Evolutionary conservation across 2,329 filamentous ascomycete species (phyloP).

Genomic region (Chaetomium globosum): DNA sequence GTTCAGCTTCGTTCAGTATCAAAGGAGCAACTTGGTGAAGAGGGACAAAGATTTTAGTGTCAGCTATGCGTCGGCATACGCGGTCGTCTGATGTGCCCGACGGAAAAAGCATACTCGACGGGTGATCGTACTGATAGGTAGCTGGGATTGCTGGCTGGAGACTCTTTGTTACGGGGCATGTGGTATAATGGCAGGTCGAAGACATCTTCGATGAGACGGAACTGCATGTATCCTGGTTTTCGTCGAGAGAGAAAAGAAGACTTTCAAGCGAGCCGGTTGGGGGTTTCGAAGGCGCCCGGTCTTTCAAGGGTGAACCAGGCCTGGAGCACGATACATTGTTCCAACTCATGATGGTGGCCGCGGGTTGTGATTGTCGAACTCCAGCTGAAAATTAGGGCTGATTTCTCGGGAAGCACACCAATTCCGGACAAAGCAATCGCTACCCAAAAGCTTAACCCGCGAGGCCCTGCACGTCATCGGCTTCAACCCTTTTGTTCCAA

Average conservation of each 20-base stretch:
- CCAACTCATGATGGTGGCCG: background rate
- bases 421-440: background rate
- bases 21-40: conserved; percentile 77
- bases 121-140: background rate
- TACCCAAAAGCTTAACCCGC: background rate
- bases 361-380: background rate
- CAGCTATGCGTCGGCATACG: conserved; percentile 93
- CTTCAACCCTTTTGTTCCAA: background rate
- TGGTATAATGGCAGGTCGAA: background rate
- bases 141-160: background rate
- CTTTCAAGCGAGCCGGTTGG: no score
- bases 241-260: background rate
- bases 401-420: conserved; percentile 19
- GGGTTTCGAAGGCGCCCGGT: background rate
- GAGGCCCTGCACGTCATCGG: background rate
- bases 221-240: background rate
- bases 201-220: background rate
- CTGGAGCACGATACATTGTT: background rate
- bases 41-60: conserved; percentile 77
- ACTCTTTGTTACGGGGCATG: background rate
- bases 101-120: background rate
- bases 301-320: background rate
- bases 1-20: conserved; percentile 83
- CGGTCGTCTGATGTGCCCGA: conserved; percentile 58
- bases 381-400: conserved; percentile 16